Conservation (phyloP, 352 stramenopile species). For the Phytophthora fragariaefolia region DNA sequence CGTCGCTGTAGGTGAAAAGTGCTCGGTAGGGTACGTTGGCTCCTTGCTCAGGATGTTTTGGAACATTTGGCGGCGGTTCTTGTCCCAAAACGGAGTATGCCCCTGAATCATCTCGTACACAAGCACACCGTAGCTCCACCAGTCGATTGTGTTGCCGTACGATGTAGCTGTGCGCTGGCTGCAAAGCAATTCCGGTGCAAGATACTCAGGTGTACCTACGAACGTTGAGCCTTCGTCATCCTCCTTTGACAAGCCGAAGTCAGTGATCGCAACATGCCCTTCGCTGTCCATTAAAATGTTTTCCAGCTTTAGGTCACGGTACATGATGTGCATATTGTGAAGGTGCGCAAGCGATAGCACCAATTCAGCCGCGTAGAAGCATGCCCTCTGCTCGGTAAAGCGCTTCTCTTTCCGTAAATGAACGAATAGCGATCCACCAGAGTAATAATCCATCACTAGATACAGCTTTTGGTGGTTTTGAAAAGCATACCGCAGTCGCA, state of each 20-base stretch:
- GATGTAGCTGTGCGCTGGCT: constrained; percentile 74
- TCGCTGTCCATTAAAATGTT: constrained; percentile 91
- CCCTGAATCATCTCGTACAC: constrained; percentile 91
- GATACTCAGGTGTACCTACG: constrained; percentile 84
- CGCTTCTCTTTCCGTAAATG: constrained; percentile 82
- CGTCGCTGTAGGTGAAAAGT: constrained; percentile 70
- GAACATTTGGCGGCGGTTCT: constrained; percentile 88
- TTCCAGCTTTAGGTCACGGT: constrained; percentile 90
- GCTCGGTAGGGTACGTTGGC: constrained; percentile 54
- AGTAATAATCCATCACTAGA: constrained; percentile 92
- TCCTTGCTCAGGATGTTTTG: constrained; percentile 86
- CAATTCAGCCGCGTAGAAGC: constrained; percentile 90
- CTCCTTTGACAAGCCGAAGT: constrained; percentile 91
- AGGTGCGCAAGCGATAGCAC: constrained; percentile 84
- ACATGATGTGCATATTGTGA: constrained; percentile 90
- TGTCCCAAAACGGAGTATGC: constrained; percentile 86
- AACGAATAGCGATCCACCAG: constrained; percentile 84
- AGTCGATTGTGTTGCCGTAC: constrained; percentile 90
- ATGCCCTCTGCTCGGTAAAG: constrained; percentile 69
- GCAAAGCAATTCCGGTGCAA: constrained; percentile 80
- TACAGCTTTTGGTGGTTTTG: constrained; percentile 91
- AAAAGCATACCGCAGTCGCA: constrained; percentile 88
- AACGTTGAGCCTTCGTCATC: constrained; percentile 87
- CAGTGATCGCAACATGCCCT: constrained; percentile 85
- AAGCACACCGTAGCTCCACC: constrained; percentile 88